Evolutionary conservation across 495 filamentous ascomycete genomes (phyloP), one percentile per base, ranked within the genome.

Genomic region (Astrothelium macrocarpum): DNA sequence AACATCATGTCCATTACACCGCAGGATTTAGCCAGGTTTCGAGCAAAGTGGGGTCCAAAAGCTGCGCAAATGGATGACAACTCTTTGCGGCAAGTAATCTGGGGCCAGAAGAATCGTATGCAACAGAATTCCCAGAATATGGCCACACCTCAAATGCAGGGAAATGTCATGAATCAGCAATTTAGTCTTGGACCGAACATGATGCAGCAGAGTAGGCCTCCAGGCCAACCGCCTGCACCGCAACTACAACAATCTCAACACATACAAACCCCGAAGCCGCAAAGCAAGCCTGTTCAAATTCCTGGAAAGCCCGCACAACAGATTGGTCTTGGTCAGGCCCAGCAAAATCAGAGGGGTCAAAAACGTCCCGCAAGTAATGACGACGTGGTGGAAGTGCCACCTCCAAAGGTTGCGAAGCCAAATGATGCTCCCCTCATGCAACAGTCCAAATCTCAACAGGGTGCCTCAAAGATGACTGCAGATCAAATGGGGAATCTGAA

Each of bases 321-420:
- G 20, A 32, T 62, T 46, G 26, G 60, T 63, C 12, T 69, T 59
- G 42, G 65, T 36, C 53, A 61, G 32, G 60, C 65, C 65, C 64
- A 59, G 18, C 61, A 62, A 62, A 63, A 64, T 11, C 69, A 67
- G 75, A 81, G 72, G 67, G 73, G 67, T 32, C 69, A 76, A 39
- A 90, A 89, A 73, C 82, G 86, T 61, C 70, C 82, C 0, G 20
- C 49, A 9, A 81, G 76, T 62, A 79, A 79, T 45, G 89, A 91
- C 63, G 88, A 91, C 69, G 70, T 79, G 9, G 72, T 78, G 18
- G 87, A 89, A 64, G 75, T 79, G 28, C 78, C 78, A 29, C 79
- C 79, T 61, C 77, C 82, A 0, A 64, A 67, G 18, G 64, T 64
- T 53, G 32, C 26, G 70, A 76, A 74, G 46, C 34, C 61, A n/a